Conservation (phyloP, 2,329 filamentous ascomycete genomes). For the Hymenoscyphus linearis region DNA sequence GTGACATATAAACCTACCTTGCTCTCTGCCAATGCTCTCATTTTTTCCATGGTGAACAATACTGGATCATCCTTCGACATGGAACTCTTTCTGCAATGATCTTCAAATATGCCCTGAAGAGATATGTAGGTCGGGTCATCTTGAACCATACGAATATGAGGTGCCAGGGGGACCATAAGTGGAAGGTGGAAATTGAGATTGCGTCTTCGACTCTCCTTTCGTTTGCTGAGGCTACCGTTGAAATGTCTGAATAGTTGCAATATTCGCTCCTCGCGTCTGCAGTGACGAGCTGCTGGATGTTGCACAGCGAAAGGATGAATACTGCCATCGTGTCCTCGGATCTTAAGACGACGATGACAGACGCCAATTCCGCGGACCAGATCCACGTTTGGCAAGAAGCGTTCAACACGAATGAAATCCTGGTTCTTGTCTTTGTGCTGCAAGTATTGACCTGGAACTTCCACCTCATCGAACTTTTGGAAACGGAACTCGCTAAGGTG, state of each 20-base stretch:
- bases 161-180: conserved; percentile 90
- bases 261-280: conserved; percentile 89
- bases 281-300: conserved; percentile 88
- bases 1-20: conserved; percentile 22
- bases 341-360: conserved; percentile 88
- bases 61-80: conserved; percentile 94
- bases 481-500: conserved; percentile 96
- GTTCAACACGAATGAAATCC: conserved; percentile 95
- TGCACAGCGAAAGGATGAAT: conserved; percentile 96
- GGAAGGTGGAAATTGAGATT: conserved; percentile 96
- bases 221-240: conserved; percentile 84
- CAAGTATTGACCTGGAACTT: conserved; percentile 94
- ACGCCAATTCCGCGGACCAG: conserved; percentile 85
- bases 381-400: conserved; percentile 92
- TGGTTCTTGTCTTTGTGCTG: conserved; percentile 99
- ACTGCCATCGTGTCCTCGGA: conserved; percentile 95
- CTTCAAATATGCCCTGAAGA: conserved; percentile 91
- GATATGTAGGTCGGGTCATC: conserved; percentile 94
- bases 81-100: conserved; percentile 81
- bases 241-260: conserved; percentile 95
- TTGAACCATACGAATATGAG: conserved; percentile 90
- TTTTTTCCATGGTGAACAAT: conserved; percentile 91
- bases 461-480: conserved; percentile 97
- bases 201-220: conserved; percentile 89
- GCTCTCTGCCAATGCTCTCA: conserved; percentile 68